Base-by-base conservation (phyloP, 1,284 basidiomycete species). In the Cystobasidium pallidum region DNA sequence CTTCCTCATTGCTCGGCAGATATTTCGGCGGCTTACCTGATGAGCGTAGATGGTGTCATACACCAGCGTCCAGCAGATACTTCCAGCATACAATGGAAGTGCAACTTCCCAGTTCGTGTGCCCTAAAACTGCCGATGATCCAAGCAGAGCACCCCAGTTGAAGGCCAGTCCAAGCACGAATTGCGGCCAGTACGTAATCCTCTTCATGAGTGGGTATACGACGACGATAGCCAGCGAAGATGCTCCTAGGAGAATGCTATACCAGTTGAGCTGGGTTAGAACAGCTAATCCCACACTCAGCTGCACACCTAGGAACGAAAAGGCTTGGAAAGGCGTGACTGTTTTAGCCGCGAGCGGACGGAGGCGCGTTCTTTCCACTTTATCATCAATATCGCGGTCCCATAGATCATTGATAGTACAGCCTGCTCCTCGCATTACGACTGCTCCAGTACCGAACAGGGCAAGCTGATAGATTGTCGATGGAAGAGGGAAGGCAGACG, bases 361-460 rank as follows among this genome's bases (percentile, higher is more conserved):
- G 2, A 82, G 80, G 76, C 86, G 87, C 4, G 89, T 91, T 63
- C 89, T 83, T 75, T 85, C 88, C 88, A 99, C 96, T 70, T 89
- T 88, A 78, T 88, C 88, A 83, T 99, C 96, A 72, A 97, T 86
- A 77, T 91, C 87, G 75, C 86, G 85, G 80, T 99, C 96, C 94
- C 96, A 99, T 88, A 99, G 90, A 80, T 99, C 96, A 80, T 99
- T 99, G 78, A 99, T 96, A 0, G 93, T 98, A 80, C 96, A 99
- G 4, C 96, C 96, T 6, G 96, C 96, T 7, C 96, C 94, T 21
- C 96, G 88, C 96, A 99, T 99, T 68, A 99, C 86, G 52, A 97
- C 78, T 0, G 96, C 93, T 0, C 96, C 96, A 2, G 90, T 81
- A 0, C 91, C 94, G 78, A 99, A 99, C 0, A 99, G 84, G 30